Evolutionary conservation across 1,284 basidiomycete genomes (phyloP).

Genomic region (Anthracocystis setariae): DNA sequence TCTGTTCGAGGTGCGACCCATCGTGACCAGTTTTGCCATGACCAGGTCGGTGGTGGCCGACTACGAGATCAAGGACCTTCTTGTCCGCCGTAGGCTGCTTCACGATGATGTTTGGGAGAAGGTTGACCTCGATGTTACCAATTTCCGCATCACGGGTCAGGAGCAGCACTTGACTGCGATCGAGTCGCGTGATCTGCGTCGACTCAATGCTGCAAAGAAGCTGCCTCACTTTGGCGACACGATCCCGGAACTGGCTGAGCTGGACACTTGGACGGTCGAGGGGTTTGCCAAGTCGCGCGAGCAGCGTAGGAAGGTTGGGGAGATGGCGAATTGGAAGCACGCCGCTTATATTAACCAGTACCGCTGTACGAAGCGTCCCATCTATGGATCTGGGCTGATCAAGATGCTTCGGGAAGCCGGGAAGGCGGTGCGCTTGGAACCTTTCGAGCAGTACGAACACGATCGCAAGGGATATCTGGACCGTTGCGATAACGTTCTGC

Average conservation of each 20-base stretch:
- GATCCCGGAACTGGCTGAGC: slow-evolving; percentile 70
- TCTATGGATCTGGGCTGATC: slow-evolving; percentile 72
- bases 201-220: slow-evolving; percentile 80
- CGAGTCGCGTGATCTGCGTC: slow-evolving; percentile 73
- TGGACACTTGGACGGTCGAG: slow-evolving; percentile 79
- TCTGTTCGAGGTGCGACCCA: slow-evolving; percentile 92
- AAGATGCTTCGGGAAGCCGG: slow-evolving; percentile 29
- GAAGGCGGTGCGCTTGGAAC: slow-evolving; percentile 16
- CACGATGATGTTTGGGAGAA: slow-evolving; percentile 70
- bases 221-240: slow-evolving; percentile 70
- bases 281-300: slow-evolving; percentile 77
- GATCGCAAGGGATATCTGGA: slow-evolving; percentile 72
- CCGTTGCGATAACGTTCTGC: slow-evolving; percentile 72
- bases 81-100: slow-evolving; percentile 79
- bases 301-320: slow-evolving; percentile 73
- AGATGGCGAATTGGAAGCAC: slow-evolving; percentile 76
- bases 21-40: slow-evolving; percentile 92
- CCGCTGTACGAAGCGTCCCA: slow-evolving; percentile 75
- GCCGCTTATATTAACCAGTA: slow-evolving; percentile 79
- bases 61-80: slow-evolving; percentile 87
- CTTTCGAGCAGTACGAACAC: slow-evolving; percentile 43
- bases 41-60: slow-evolving; percentile 80
- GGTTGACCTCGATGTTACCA: slow-evolving; percentile 76
- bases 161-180: slow-evolving; percentile 70
- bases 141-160: slow-evolving; percentile 74